Evolutionary conservation across 148 eudicot genomes (phyloP).

Genomic region (Talinum fruticosum): DNA sequence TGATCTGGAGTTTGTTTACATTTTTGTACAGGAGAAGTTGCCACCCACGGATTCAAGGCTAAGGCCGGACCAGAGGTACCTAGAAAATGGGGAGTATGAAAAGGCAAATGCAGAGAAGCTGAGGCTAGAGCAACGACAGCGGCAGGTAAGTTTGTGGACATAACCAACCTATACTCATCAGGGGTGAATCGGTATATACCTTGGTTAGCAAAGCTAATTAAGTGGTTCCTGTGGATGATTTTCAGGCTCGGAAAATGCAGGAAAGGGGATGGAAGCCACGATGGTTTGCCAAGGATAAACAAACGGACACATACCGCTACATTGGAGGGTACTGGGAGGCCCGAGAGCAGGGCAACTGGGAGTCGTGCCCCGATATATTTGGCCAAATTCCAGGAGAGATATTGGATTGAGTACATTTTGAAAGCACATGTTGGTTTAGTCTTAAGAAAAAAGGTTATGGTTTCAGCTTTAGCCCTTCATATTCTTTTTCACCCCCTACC

Average conservation of each 20-base stretch:
- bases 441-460: constrained; percentile 14
- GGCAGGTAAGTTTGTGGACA: constrained; percentile 53
- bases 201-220: constrained; percentile 1
- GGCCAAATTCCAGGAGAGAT: constrained; percentile 67
- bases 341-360: constrained; percentile 67
- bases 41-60: constrained; percentile 97
- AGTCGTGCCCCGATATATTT: constrained; percentile 77
- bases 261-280: constrained; percentile 91
- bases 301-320: constrained; percentile 48
- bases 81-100: constrained; percentile 86
- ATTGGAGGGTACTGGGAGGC: constrained; percentile 95
- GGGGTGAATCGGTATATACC: neutral
- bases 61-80: constrained; percentile 86
- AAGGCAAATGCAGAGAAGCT: constrained; percentile 90
- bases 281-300: constrained; percentile 79
- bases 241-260: constrained; percentile 90
- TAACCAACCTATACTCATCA: no score
- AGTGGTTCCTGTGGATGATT: constrained; percentile 6
- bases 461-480: neutral
- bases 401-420: constrained; percentile 36
- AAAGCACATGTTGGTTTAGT: constrained; percentile 15
- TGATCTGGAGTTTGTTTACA: constrained; percentile 6
- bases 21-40: constrained; percentile 57
- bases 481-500: constrained; percentile 35
- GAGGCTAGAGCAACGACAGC: constrained; percentile 86